Conservation (phyloP, 495 filamentous ascomycete genomes). For the Lentithecium fluviatile region DNA sequence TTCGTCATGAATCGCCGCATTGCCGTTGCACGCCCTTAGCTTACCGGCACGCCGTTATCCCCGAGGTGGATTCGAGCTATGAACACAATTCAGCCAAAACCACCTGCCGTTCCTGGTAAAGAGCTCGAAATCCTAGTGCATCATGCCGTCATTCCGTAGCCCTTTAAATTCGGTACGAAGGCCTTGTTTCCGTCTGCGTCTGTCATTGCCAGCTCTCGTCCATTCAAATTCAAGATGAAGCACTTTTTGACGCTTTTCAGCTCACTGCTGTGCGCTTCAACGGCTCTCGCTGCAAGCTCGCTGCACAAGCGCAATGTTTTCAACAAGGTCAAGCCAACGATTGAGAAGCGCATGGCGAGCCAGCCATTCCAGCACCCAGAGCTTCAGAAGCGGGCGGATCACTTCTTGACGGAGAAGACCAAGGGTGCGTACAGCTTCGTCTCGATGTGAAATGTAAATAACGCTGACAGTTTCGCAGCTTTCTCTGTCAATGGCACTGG, state of each 20-base stretch:
- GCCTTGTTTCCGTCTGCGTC: not conserved
- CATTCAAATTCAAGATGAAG: conserved; percentile 24
- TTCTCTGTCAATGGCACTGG: conserved; percentile 65
- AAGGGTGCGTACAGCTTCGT: conserved; percentile 8
- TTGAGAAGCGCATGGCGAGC: conserved; percentile 21
- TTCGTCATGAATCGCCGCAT: not conserved
- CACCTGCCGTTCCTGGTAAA: conserved; percentile 28
- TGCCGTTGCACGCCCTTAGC: not conserved
- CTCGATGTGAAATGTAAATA: not conserved
- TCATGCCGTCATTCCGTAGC: conserved; percentile 20
- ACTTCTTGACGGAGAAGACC: conserved; percentile 28
- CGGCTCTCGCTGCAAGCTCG: conserved; percentile 19
- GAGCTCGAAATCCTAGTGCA: conserved; percentile 15
- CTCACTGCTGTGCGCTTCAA: conserved; percentile 23
- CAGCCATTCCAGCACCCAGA: conserved; percentile 25
- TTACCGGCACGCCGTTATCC: not conserved
- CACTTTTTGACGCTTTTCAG: conserved; percentile 15
- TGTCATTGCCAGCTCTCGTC: not conserved
- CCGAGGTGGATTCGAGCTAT: not conserved
- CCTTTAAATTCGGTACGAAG: conserved; percentile 25
- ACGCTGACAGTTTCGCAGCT: conserved; percentile 37
- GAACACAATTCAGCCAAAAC: not conserved
- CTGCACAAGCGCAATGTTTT: conserved; percentile 14
- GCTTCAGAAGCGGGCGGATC: conserved; percentile 25
- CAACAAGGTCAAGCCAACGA: conserved; percentile 8